Evolutionary conservation across 139 green algal species (phyloP).

Genomic region (Chlorella vulgaris): DNA sequence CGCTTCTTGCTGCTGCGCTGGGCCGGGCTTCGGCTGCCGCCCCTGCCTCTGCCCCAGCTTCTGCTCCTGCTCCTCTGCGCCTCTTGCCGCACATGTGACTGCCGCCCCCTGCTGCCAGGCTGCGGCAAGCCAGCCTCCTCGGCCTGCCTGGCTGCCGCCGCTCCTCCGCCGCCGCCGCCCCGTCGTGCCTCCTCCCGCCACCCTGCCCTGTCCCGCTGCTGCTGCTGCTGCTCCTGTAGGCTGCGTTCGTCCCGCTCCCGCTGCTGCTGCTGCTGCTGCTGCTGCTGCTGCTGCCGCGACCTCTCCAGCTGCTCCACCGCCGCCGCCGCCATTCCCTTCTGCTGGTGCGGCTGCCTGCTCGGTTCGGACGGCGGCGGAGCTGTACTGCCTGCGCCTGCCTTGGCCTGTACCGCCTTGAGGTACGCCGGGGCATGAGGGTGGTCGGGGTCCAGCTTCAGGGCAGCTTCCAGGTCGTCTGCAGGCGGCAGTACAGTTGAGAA

Average conservation of each 20-base stretch:
- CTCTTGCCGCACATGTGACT: too few species aligned
- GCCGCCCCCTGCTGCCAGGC: too few species aligned
- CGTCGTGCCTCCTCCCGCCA: not conserved
- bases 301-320: not conserved
- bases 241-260: not conserved
- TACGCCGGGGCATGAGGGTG: conserved; percentile 41
- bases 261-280: not conserved
- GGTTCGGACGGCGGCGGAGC: not conserved
- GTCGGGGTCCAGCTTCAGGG: conserved; percentile 32
- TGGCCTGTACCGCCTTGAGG: conserved; percentile 12
- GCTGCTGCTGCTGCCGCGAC: not conserved
- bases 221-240: not conserved
- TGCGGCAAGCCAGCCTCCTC: conserved; percentile 1
- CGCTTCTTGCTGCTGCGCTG: not conserved
- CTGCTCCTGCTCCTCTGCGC: conserved; percentile 4
- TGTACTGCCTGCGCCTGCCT: not conserved
- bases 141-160: too few species aligned
- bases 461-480: conserved; percentile 32
- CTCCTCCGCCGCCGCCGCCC: too few species aligned
- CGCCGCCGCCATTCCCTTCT: not conserved
- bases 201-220: not conserved
- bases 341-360: not conserved
- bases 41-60: not conserved
- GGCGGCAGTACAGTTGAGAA: too few species aligned
- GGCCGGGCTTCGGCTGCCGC: not conserved